Percentiles rank a stretch among this genome's conserved stretches.
phyloP scores from a whole-genome alignment of 345 rosid species.

The Pugionium dolabratum region DNA sequence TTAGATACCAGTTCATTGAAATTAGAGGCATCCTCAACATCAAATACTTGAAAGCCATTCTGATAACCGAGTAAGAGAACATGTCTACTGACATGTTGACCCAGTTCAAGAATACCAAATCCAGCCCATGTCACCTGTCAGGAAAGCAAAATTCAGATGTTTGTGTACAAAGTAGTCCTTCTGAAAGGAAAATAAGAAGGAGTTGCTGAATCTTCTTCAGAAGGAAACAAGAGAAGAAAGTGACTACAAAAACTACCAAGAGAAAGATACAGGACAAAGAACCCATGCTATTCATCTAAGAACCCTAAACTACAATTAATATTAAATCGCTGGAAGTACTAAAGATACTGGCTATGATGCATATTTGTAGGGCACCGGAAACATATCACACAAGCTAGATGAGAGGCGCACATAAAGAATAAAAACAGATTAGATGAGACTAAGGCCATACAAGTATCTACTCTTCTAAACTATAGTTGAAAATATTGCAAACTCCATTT shows the following conservation, averaged over 20 bases:
- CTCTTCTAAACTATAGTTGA: neutral
- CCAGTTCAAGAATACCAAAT: constrained; percentile 78
- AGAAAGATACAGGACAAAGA: constrained; percentile 1
- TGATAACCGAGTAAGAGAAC: constrained; percentile 95
- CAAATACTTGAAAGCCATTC: constrained; percentile 95
- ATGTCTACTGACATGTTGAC: constrained; percentile 55
- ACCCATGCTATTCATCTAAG: neutral
- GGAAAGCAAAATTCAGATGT: constrained; percentile 33
- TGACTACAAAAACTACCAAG: neutral
- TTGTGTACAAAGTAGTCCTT: constrained; percentile 7
- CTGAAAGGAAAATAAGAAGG: neutral
- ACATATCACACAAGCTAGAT: neutral
- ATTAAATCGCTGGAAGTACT: neutral
- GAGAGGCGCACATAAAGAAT: neutral
- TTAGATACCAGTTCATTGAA: constrained; percentile 77
- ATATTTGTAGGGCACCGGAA: neutral
- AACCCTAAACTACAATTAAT: neutral
- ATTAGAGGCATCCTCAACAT: constrained; percentile 90
- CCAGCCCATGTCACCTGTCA: constrained; percentile 97
- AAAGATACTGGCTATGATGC: neutral
- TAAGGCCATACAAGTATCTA: neutral
- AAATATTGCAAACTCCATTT: constrained; percentile 5
- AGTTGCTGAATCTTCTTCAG: neutral
- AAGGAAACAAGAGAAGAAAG: constrained; percentile 1
- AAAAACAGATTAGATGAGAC: neutral